phyloP scores from a whole-genome alignment of 2,329 filamentous ascomycete genomes.

The Thielaviopsis ethacetica region DNA sequence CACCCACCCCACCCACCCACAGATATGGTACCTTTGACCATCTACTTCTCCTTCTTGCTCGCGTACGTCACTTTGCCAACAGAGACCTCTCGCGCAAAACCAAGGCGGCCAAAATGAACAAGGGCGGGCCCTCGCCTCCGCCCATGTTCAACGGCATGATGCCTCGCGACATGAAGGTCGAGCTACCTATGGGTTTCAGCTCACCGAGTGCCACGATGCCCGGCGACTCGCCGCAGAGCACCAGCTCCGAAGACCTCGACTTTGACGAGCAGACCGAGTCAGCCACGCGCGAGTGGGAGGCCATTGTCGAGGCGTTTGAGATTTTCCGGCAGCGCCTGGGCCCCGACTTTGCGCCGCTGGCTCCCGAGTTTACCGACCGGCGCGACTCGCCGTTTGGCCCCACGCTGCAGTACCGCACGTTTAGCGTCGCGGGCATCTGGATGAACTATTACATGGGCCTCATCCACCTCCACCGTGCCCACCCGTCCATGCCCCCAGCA shows the following conservation, averaged over 20 bases:
- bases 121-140: constrained; percentile 21
- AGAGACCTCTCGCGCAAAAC: constrained; percentile 67
- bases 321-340: constrained; percentile 50
- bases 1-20: constrained; percentile 15
- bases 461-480: constrained; percentile 65
- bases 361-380: constrained; percentile 45
- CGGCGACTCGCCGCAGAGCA: constrained; percentile 26
- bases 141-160: constrained; percentile 39
- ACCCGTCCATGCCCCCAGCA: constrained; percentile 81
- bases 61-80: constrained; percentile 62
- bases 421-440: constrained; percentile 78
- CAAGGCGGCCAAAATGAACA: constrained; percentile 30
- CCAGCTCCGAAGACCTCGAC: constrained; percentile 34
- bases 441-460: constrained; percentile 72
- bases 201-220: constrained; percentile 31
- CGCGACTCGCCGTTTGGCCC: constrained; percentile 63
- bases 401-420: constrained; percentile 67
- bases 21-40: constrained; percentile 86
- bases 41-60: constrained; percentile 62
- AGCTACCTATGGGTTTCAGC: constrained; percentile 37
- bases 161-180: constrained; percentile 33
- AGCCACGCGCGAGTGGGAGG: constrained; percentile 66
- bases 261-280: constrained; percentile 47
- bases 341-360: constrained; percentile 59
- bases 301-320: constrained; percentile 55